Evolutionary conservation across 306 rosid genomes (phyloP), one percentile per base, ranked within the genome.

Genomic region (Urtica urens): DNA sequence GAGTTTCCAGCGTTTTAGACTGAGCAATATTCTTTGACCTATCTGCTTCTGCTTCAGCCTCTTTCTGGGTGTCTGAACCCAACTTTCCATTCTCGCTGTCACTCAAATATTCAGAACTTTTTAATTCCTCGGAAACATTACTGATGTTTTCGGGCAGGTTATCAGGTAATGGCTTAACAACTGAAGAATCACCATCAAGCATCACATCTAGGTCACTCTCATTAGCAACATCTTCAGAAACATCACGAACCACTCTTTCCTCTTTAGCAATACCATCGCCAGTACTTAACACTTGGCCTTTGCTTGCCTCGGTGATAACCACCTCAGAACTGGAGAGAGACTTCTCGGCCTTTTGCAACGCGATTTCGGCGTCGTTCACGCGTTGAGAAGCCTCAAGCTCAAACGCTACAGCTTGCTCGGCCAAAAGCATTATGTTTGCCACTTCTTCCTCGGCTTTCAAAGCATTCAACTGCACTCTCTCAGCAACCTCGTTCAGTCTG

Each of bases 321-420:
- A 65, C 68, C 53, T 23, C 46, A 49, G 64, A 29, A 60, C 28
- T 66, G 40, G 77, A 60, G 39, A 49, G 31, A 55, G 76, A 68
- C 67, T 72, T 90, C 12, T 79, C 79, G 60, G 74, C 77, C 66
- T 57, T 73, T 62, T 57, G 80, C 48, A 90, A 73, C n/a, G 85
- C 77, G 57, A 81, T 81, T 65, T 90, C 92, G 17, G 94, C 84
- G 63, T 79, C 97, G 46, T 68, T 81, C 63, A 81, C 75, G 48
- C 22, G 58, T 51, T 90, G 71, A 43, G 94, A 52, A 67, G 94
- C 94, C 59, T 81, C 93, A 55, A 90, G 77, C 80, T 90, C 97
- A 43, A 68, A 61, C 1, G 95, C 95, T 77, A 90, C 97, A 38
- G 97, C 95, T 68, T 81, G 82, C 77, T 90, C 95, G 5, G 97